Conservation (phyloP, 495 filamentous ascomycete species). For the Neurospora sp. region DNA sequence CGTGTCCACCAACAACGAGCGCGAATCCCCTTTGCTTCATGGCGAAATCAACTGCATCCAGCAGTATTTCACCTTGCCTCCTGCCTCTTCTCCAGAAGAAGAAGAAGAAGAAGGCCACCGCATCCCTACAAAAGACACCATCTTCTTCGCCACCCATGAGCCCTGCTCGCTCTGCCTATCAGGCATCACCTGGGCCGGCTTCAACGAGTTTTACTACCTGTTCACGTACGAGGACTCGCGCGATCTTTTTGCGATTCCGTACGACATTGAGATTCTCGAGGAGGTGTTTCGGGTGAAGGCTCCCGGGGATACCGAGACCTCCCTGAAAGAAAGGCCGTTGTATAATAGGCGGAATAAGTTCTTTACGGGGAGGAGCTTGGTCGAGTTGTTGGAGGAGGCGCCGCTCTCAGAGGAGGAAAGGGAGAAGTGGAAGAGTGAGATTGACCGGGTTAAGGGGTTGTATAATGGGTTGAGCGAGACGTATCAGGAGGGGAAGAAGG, state of each 20-base stretch:
- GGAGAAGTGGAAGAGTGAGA: constrained; percentile 14
- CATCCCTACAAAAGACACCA: constrained; percentile 21
- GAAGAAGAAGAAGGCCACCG: background rate
- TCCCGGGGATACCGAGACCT: constrained; percentile 13
- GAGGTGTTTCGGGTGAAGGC: constrained; percentile 29
- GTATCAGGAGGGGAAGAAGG: constrained; percentile 26
- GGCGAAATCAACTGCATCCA: constrained; percentile 38
- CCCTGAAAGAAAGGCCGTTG: constrained; percentile 19
- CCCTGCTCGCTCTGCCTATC: constrained; percentile 32
- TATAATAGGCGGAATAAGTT: constrained; percentile 33
- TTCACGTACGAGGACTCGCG: constrained; percentile 36
- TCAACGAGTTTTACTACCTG: constrained; percentile 34
- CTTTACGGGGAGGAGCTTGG: constrained; percentile 28
- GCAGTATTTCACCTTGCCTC: constrained; percentile 24
- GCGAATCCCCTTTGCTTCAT: constrained; percentile 27
- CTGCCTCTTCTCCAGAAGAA: constrained; percentile 5
- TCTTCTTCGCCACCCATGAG: constrained; percentile 35
- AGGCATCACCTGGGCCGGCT: constrained; percentile 35
- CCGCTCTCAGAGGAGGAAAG: constrained; percentile 11
- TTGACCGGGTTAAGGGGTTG: constrained; percentile 24
- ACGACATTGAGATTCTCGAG: constrained; percentile 34
- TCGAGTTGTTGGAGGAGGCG: constrained; percentile 18
- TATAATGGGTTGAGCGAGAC: constrained; percentile 27
- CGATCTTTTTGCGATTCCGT: constrained; percentile 29
- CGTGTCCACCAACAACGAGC: constrained; percentile 31